phyloP scores from a whole-genome alignment of 75 land plant species.

The Pinus tabuliformis region DNA sequence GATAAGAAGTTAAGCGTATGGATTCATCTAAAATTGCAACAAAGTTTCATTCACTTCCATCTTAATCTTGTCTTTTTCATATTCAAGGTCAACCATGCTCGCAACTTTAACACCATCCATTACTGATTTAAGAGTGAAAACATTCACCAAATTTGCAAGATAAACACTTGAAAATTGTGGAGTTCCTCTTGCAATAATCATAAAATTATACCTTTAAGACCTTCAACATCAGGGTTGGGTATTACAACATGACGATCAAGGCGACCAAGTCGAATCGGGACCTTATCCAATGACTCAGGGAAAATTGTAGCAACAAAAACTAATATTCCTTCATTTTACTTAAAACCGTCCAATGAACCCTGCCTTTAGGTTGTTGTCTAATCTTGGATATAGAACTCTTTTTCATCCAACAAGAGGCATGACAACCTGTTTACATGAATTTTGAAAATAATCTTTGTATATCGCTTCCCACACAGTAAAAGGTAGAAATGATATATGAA shows the following conservation, averaged over 20 bases:
- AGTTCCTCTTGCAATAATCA: conserved; percentile 93
- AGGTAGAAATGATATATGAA: no score
- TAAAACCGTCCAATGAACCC: conserved; percentile 6
- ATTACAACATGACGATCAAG: conserved; percentile 98
- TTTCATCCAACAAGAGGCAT: no score
- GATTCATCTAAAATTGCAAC: conserved; percentile 93
- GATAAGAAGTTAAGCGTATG: conserved; percentile 79
- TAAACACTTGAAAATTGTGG: conserved; percentile 99
- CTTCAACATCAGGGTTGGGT: conserved; percentile 99
- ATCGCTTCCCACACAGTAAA: no score
- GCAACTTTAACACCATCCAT: conserved; percentile 97
- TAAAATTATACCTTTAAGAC: conserved; percentile 85
- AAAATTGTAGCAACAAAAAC: conserved; percentile 99
- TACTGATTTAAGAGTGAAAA: conserved; percentile 96
- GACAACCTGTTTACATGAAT: no score
- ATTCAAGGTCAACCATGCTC: conserved; percentile 88
- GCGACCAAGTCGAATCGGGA: conserved; percentile 90
- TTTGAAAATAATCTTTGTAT: no score
- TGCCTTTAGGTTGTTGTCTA: no score
- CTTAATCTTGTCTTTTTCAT: conserved; percentile 97
- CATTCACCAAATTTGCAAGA: conserved; percentile 90
- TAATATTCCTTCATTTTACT: conserved; percentile 98
- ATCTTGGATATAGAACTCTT: no score
- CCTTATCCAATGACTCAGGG: conserved; percentile 94
- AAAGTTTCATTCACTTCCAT: conserved; percentile 98